Evolutionary conservation across 179 eudicot species (phyloP).

Genomic region (Spinacia oleracea): DNA sequence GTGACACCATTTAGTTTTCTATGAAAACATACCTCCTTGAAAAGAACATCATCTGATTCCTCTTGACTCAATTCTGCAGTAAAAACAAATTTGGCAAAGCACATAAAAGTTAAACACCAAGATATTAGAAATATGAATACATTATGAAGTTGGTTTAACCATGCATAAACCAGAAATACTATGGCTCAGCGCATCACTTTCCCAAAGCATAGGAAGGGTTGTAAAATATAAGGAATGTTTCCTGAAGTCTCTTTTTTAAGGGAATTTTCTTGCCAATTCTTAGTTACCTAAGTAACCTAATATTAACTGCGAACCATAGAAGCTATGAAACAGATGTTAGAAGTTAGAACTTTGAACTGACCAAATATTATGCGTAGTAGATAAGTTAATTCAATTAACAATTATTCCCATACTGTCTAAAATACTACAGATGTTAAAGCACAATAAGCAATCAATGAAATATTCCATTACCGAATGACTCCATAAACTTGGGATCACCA

Average conservation of each 20-base stretch:
- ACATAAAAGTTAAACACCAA: neutral
- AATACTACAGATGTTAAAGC: neutral
- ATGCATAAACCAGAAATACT: constrained; percentile 1
- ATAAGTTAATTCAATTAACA: neutral
- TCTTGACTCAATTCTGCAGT: constrained; percentile 80
- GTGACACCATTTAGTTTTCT: neutral
- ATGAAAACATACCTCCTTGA: constrained; percentile 66
- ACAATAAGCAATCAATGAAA: neutral
- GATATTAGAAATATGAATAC: neutral
- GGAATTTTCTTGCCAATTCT: no score
- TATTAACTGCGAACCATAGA: neutral
- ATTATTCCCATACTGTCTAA: neutral
- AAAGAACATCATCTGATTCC: constrained; percentile 84
- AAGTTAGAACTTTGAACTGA: no score
- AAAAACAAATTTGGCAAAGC: constrained; percentile 9
- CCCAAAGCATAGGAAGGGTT: neutral
- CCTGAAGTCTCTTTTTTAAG: neutral
- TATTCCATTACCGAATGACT: constrained; percentile 70
- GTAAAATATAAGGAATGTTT: neutral
- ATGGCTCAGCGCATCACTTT: neutral
- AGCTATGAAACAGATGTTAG: neutral
- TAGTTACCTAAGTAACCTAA: neutral
- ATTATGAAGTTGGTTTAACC: neutral
- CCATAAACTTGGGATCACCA: constrained; percentile 64
- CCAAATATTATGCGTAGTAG: neutral